Conservation (phyloP, 495 filamentous ascomycete species). For the Platismatia glauca region DNA sequence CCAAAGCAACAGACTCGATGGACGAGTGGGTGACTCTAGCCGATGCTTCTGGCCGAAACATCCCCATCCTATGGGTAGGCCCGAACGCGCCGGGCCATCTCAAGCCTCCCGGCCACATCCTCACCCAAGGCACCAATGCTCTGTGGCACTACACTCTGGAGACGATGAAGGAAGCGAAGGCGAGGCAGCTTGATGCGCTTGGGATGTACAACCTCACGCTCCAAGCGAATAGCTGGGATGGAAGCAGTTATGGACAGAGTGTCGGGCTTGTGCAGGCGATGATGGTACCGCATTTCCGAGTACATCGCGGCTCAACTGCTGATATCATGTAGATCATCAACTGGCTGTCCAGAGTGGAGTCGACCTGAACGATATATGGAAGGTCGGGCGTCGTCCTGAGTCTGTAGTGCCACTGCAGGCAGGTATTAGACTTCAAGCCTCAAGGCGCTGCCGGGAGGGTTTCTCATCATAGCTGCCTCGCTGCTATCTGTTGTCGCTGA, state of each 20-base stretch:
- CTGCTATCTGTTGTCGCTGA: not conserved
- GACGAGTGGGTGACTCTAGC: conserved; percentile 39
- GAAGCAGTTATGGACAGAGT: conserved; percentile 35
- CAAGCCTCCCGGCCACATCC: conserved; percentile 27
- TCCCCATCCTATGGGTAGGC: conserved; percentile 42
- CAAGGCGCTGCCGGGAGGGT: not conserved
- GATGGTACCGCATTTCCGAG: conserved; percentile 33
- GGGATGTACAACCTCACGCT: conserved; percentile 43
- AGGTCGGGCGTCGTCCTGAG: not conserved
- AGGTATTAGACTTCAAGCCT: not conserved
- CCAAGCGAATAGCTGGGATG: conserved; percentile 38
- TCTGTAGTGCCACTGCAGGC: not conserved
- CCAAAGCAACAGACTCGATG: conserved; percentile 32
- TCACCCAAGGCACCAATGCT: conserved; percentile 32
- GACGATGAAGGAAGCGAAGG: conserved; percentile 30
- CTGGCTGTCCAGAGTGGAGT: conserved; percentile 33
- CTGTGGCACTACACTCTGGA: conserved; percentile 37
- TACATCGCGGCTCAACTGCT: not conserved
- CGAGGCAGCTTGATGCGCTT: conserved; percentile 35
- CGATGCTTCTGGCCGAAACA: conserved; percentile 29
- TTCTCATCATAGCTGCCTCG: not conserved
- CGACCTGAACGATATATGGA: conserved; percentile 12
- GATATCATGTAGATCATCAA: conserved; percentile 31
- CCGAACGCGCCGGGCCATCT: conserved; percentile 39
- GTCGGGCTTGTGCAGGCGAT: conserved; percentile 42